phyloP scores from a whole-genome alignment of 148 eudicot genomes.

The Cornus controversa region DNA sequence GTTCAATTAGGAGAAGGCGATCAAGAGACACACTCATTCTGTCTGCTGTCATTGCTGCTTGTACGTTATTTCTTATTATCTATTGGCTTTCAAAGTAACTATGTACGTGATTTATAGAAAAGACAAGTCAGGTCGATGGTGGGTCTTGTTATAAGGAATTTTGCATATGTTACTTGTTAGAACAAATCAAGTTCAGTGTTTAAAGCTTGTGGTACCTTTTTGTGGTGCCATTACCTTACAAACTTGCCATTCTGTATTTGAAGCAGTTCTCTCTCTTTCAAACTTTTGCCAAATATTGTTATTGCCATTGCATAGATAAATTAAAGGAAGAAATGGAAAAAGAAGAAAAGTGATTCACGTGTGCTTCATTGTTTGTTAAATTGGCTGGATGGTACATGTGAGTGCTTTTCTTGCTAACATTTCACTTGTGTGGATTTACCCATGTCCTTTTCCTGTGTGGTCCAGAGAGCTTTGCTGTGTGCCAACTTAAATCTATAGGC shows the following conservation, averaged over 20 bases:
- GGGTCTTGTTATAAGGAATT: constrained; percentile 8
- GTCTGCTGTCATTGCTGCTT: constrained; percentile 77
- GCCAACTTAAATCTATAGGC: not conserved
- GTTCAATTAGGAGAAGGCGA: constrained; percentile 69
- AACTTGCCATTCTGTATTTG: not conserved
- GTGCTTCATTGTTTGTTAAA: not conserved
- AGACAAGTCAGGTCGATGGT: not conserved
- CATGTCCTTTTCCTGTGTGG: constrained; percentile 4
- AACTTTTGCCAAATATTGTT: not conserved
- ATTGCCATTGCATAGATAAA: not conserved
- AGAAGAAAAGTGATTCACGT: not conserved
- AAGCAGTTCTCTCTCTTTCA: not conserved
- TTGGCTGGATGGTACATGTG: constrained; percentile 7
- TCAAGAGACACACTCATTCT: constrained; percentile 85
- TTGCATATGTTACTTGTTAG: constrained; percentile 27
- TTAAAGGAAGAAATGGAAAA: not conserved
- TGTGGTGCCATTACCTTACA: not conserved
- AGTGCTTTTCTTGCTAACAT: not conserved
- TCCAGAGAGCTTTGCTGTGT: not conserved
- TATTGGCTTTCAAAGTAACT: constrained; percentile 85
- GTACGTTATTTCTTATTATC: constrained; percentile 80
- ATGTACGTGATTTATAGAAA: not conserved
- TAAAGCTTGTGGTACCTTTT: constrained; percentile 6
- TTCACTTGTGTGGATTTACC: constrained; percentile 1
- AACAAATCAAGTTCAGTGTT: not conserved